Evolutionary conservation across 345 rosid species (phyloP).

Genomic region (Gossypium arboreum): DNA sequence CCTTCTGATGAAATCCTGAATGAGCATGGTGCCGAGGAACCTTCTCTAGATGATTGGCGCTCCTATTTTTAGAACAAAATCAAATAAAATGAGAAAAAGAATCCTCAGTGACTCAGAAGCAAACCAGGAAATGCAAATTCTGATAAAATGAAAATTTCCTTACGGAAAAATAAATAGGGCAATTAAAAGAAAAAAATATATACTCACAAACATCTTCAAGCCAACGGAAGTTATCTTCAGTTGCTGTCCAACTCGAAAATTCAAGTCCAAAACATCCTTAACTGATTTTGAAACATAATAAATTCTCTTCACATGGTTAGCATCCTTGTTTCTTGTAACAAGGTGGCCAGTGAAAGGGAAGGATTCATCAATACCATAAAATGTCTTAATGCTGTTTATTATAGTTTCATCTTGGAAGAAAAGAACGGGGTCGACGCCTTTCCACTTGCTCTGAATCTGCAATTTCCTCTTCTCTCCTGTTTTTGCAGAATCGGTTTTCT

Average conservation of each 20-base stretch:
- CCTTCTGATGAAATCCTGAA: slow-evolving; percentile 97
- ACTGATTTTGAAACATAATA: slow-evolving; percentile 85
- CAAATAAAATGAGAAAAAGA: not conserved
- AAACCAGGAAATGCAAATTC: not conserved
- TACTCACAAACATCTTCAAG: slow-evolving; percentile 95
- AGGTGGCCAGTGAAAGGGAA: slow-evolving; percentile 73
- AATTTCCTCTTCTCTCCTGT: slow-evolving; percentile 65
- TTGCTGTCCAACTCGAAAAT: slow-evolving; percentile 67
- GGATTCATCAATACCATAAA: slow-evolving; percentile 77
- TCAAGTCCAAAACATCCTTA: slow-evolving; percentile 70
- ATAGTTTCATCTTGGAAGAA: slow-evolving; percentile 68
- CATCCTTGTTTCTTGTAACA: slow-evolving; percentile 74
- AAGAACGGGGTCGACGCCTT: slow-evolving; percentile 86
- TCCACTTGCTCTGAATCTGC: slow-evolving; percentile 93
- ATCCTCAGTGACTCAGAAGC: not conserved
- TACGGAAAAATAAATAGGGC: not conserved
- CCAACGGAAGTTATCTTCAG: slow-evolving; percentile 90
- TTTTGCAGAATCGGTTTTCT: slow-evolving; percentile 38
- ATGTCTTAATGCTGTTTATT: slow-evolving; percentile 61
- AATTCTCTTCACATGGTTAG: slow-evolving; percentile 82
- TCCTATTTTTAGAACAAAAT: slow-evolving; percentile 37
- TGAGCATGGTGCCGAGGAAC: slow-evolving; percentile 59
- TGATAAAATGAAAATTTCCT: not conserved
- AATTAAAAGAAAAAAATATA: not conserved
- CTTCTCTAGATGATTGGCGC: slow-evolving; percentile 86